Base-by-base conservation (phyloP, 179 eudicot species). In the Corrigiola litoralis region DNA sequence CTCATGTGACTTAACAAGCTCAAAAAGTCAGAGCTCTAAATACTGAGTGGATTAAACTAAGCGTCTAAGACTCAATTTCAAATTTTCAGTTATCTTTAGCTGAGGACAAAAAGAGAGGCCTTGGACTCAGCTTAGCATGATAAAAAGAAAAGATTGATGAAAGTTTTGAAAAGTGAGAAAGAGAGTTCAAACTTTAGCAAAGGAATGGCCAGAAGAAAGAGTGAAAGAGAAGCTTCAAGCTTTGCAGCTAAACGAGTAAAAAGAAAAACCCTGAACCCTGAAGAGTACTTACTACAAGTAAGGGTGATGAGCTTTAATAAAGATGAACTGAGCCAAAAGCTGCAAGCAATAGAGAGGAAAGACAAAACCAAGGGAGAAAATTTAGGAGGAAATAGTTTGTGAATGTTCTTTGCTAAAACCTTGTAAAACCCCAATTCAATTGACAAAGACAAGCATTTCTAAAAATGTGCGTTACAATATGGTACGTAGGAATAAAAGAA, bases 221-320 rank as follows among this genome's bases (percentile, higher is more conserved):
- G 69, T 20, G 49, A 46, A 38, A 61, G 41, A 51, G 60, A 65
- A 58, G 72, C 68, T 70, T 63, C 62, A 61, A 68, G 52, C 70
- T 51, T 61, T 65, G 63, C 33, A 55, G 38, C 21, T 31, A 18
- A 37, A 32, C 20, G 8, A 41, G 25, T 55, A 55, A 32, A 32
- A 31, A 36, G 9, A 17, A 81, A 74, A 82, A 80, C 78, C 85
- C 86, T 75, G 81, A 83, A 84, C 86, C 88, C 82, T 67, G 61
- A 12, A 51, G 8, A 76, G 45, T 20, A 58, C 49, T 37, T 38
- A 58, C 40, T 44, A 16, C 33, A n/a, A 44, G 44, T 47, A 64
- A 41, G 52, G 16, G 61, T 33, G 3, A 47, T 33, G 21, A 44
- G 57, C 16, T 40, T 38, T 47, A 44, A 18, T 24, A 37, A 58